Percentiles rank a stretch among this genome's conserved stretches.
phyloP scores from a whole-genome alignment of 768 basidiomycete genomes.

The button mushroom (Agaricus bisporus) region DNA sequence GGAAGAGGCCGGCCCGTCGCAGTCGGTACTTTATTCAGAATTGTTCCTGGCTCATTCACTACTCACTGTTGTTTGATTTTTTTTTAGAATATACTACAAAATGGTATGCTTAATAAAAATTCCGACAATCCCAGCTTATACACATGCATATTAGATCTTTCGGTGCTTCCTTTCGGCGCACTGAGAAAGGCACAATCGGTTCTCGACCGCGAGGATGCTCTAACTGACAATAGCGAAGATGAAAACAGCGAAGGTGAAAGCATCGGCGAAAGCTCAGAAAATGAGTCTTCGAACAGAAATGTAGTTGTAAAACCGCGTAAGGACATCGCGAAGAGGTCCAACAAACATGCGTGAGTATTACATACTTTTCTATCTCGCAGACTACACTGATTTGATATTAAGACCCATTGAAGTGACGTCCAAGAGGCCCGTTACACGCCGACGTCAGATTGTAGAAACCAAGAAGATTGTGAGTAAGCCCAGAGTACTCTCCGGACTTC shows the following conservation, averaged over 20 bases:
- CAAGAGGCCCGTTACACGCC: slow-evolving; percentile 76
- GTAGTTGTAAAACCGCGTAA: slow-evolving; percentile 35
- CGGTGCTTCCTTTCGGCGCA: slow-evolving; percentile 55
- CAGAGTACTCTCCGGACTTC: neutral
- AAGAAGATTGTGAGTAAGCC: slow-evolving; percentile 48
- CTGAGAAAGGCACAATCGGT: slow-evolving; percentile 59
- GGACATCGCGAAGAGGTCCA: slow-evolving; percentile 52
- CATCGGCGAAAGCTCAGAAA: slow-evolving; percentile 1
- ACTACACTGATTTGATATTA: neutral
- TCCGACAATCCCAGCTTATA: neutral
- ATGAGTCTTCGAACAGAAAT: slow-evolving; percentile 18
- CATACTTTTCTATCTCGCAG: neutral
- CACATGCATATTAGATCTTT: slow-evolving; percentile 38
- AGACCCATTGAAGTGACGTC: slow-evolving; percentile 83
- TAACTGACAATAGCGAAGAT: slow-evolving; percentile 26
- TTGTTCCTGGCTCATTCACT: neutral
- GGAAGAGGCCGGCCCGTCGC: slow-evolving; percentile 21
- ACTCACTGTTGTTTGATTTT: neutral
- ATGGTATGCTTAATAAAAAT: slow-evolving; percentile 14
- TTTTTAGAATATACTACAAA: slow-evolving; percentile 20
- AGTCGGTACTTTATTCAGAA: slow-evolving; percentile 20
- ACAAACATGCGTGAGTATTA: slow-evolving; percentile 80
- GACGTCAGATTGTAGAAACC: slow-evolving; percentile 62
- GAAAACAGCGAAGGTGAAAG: slow-evolving; percentile 22
- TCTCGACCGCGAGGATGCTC: slow-evolving; percentile 34